Evolutionary conservation across 306 rosid genomes (phyloP), one percentile per base, ranked within the genome.

Genomic region (Potentilla sterilis): DNA sequence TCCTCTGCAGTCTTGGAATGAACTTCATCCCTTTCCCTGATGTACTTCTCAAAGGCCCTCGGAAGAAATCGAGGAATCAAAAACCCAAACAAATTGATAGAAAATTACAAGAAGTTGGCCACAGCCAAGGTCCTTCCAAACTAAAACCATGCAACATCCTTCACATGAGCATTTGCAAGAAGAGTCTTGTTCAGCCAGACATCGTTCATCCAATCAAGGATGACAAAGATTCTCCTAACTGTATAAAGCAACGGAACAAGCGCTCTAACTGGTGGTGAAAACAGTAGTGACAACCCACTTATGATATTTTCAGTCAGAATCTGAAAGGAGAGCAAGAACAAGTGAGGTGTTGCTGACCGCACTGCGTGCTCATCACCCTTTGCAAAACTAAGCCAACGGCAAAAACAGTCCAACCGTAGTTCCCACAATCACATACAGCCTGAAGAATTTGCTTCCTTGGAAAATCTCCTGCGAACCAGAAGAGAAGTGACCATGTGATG

Each of bases 371-470:
- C 91, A 55, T 93, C 98, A 4, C 98, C 90, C 74, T 97, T 85
- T 0, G 98, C 97, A 49, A 93, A 93, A 41, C 98, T 87, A 93
- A 1, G 97, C 97, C 55, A 93, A 69, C 2, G 98, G 98, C 78
- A 91, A 71, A 83, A 93, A 90, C 51, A 93, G 70, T 65, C 98
- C 98, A 7, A 89, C 7, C 0, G 91, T 79, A 14, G 96, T 93
- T 16, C 96, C 97, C 41, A 84, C 57, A 42, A 93, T 15, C 43
- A 87, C 97, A 44, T 93, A 89, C 69, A 88, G 12, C 78, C 98
- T 62, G 48, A 90, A 91, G 12, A 85, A 15, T 16, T 35, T 78
- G 78, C 88, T 79, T 6, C 89, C 98, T 21, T 76, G 86, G 71
- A 89, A 82, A 35, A 89, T 70, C 74, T 87, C 96, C 10, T n/a